Base-by-base conservation (phyloP, 2,329 filamentous ascomycete genomes). In the Sporothrix inflata region DNA sequence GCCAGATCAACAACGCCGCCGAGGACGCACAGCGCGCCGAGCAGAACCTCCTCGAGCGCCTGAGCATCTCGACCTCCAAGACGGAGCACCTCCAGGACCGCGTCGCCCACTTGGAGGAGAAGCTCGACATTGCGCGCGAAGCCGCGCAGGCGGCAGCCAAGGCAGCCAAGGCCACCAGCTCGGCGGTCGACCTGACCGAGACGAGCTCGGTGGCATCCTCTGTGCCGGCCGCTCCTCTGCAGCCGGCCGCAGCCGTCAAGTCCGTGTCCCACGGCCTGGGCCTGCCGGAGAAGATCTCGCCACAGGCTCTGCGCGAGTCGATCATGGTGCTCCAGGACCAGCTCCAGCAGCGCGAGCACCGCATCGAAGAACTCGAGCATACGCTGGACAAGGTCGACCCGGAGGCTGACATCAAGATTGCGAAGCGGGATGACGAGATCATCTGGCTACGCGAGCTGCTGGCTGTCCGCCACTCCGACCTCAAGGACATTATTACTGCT, bases 321-420 rank as follows among this genome's bases (percentile, higher is more conserved):
- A 98, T 99, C 79, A 90, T 97, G 82, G 96, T 98, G 21, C 86
- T 99, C 34, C 96, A 99, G 82, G 95, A 98, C 81, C 96, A 99
- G 81, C 87, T 99, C 7, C 96, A 98, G 80, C 94, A 96, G 77
- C 94, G 96, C 70, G 96, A 99, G 83, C 88, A 91, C 73, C 91
- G 90, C 51, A 97, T 98, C 76, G 96, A 99, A 79, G 89, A 91
- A 74, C 90, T 98, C 14, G 93, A 97, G 81, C 87, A 90, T 69
- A 86, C 90, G 69, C 84, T 94, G 8, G 83, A 88, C 21, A 87
- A 88, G 73, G 82, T 91, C 3, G 94, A 97, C 77, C 91, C 90
- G 9, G 92, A 97, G 53, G 91, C 93, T 0, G 88, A 92, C 1
- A 86, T 84, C 68, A 97, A 96, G 83, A 89, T 98, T 77, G 91